Base-by-base conservation (phyloP, 352 stramenopile species). In the Phytophthora parvispora region DNA sequence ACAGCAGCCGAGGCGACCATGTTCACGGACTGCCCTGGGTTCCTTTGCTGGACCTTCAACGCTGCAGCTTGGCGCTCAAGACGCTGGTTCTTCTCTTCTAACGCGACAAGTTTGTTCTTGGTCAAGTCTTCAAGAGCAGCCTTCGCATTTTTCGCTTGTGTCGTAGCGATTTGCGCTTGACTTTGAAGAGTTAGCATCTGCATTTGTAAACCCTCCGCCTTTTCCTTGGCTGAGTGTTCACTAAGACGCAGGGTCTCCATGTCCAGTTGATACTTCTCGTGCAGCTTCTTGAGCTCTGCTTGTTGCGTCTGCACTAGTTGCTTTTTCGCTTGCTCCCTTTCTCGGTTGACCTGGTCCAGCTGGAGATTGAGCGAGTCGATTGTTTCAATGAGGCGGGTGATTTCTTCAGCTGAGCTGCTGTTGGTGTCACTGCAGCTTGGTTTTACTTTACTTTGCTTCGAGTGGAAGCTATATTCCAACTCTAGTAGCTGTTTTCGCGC, bases 31-130 rank as follows among this genome's bases (percentile, higher is more conserved):
- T 63, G 67, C 64, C 6, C 66, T 38, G 64, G 67, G 8, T 56
- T 74, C 20, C 75, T 67, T 20, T 78, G 68, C 13, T 80, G 69
- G 1, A 73, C 32, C 36, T 79, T 85, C 7, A 86, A 36, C 7
- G 86, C 81, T 4, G 72, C 60, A 5, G 91, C 1, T 57, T 94
- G 83, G 2, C 80, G 74, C 29, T 92, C 82, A 2, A 93, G 47
- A 12, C 80, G 80, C 7, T 79, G 78, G 45, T 89, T 91, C 58
- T 88, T 93, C 47, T 92, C 84, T 67, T 95, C 85, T 0, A 94
- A 49, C 1, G 60, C 56, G 6, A 75, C 60, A 3, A 96, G 29
- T 60, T 80, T 83, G 36, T 72, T 85, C 43, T 81, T 82, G 0
- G 62, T 78, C 18, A 92, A 48, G 10, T 94, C 86, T 4, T 89